A percentile compares a stretch with the other conserved stretches of the same genome.
Conservation (phyloP, 768 basidiomycete species). For the Rhizopogon vinicolor region DNA sequence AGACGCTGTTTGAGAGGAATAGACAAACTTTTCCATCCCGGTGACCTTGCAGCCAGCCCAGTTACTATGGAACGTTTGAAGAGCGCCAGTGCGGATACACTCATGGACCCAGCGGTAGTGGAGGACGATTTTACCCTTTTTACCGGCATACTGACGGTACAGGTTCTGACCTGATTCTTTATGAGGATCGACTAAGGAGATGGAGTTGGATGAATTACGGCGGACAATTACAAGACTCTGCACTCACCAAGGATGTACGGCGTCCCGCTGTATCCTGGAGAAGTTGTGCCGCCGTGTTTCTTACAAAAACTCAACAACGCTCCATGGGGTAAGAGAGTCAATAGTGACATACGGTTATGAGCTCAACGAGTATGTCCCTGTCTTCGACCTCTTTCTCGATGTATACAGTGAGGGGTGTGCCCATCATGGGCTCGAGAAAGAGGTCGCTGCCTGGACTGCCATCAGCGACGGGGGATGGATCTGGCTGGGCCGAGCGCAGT, state of each 20-base stretch:
- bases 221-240: conserved; percentile 2
- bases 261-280: conserved; percentile 73
- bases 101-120: conserved; percentile 72
- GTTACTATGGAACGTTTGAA: conserved; percentile 72
- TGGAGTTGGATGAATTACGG: background rate
- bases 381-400: conserved; percentile 79
- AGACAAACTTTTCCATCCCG: conserved; percentile 64
- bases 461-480: conserved; percentile 33
- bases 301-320: conserved; percentile 23
- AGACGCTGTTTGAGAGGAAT: background rate
- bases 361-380: conserved; percentile 55
- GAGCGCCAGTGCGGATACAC: conserved; percentile 61
- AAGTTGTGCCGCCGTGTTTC: conserved; percentile 76
- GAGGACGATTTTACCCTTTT: conserved; percentile 77
- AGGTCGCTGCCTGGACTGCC: conserved; percentile 25
- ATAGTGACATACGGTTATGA: conserved; percentile 56
- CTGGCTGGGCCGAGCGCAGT: conserved; percentile 22
- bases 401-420: conserved; percentile 68
- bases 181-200: conserved; percentile 65
- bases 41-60: conserved; percentile 82
- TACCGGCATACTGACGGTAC: conserved; percentile 72
- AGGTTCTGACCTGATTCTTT: conserved; percentile 78
- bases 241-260: conserved; percentile 73
- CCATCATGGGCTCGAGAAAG: conserved; percentile 82
- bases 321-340: background rate